phyloP scores from a whole-genome alignment of 2,329 filamentous ascomycete species.

The Didymella pinodella region DNA sequence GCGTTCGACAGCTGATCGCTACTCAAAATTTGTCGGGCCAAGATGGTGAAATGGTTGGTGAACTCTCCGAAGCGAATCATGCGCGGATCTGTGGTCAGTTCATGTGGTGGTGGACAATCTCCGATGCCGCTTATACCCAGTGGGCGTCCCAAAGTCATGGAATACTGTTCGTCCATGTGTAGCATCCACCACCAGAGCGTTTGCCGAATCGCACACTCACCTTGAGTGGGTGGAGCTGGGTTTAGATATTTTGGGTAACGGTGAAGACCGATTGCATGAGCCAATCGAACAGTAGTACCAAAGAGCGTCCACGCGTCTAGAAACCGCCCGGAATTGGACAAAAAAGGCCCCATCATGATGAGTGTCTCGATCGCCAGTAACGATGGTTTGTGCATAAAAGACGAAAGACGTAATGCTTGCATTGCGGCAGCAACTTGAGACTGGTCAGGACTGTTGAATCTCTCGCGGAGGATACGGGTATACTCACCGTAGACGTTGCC shows the following conservation, averaged over 20 bases:
- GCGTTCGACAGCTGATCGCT: slow-evolving; percentile 53
- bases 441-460: slow-evolving; percentile 4
- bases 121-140: slow-evolving; percentile 60
- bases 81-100: slow-evolving; percentile 55
- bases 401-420: slow-evolving; percentile 59
- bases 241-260: slow-evolving; percentile 58
- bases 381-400: slow-evolving; percentile 59
- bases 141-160: slow-evolving; percentile 59
- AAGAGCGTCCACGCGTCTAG: slow-evolving; percentile 61
- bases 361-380: slow-evolving; percentile 57
- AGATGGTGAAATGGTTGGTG: slow-evolving; percentile 57
- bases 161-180: slow-evolving; percentile 62
- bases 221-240: slow-evolving; percentile 50
- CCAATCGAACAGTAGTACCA: slow-evolving; percentile 58
- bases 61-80: slow-evolving; percentile 57
- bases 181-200: slow-evolving; percentile 62
- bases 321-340: slow-evolving; percentile 60
- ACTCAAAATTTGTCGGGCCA: slow-evolving; percentile 58
- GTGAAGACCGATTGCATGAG: slow-evolving; percentile 60
- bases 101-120: slow-evolving; percentile 58
- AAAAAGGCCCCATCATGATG: slow-evolving; percentile 59
- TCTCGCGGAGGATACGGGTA: not conserved
- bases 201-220: slow-evolving; percentile 54
- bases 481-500: slow-evolving; percentile 58
- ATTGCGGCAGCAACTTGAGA: slow-evolving; percentile 57